phyloP scores from a whole-genome alignment of 2,329 filamentous ascomycete genomes.

The Sclerotinia minor region DNA sequence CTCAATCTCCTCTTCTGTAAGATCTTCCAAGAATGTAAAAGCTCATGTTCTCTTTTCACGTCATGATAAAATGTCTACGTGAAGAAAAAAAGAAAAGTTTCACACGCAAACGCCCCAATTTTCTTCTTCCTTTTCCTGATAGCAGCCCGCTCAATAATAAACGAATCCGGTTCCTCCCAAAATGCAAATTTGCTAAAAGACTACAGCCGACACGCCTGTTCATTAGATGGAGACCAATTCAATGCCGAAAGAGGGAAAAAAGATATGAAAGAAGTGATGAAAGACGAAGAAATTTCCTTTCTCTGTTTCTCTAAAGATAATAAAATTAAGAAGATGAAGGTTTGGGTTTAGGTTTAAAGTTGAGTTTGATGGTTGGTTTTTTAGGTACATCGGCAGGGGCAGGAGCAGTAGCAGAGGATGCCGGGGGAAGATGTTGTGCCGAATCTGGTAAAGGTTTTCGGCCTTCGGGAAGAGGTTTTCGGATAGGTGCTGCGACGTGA shows the following conservation, averaged over 20 bases:
- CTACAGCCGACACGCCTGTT: conserved; percentile 31
- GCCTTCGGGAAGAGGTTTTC: conserved; percentile 32
- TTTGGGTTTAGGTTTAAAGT: conserved; percentile 27
- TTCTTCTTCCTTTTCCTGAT: conserved; percentile 9
- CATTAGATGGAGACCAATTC: conserved; percentile 35
- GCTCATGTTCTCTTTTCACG: neutral
- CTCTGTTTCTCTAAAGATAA: conserved; percentile 9
- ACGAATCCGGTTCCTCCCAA: no score
- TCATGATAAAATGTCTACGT: neutral
- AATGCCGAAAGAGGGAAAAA: conserved; percentile 21
- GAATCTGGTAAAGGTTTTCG: conserved; percentile 28
- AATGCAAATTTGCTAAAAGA: conserved; percentile 19
- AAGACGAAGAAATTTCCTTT: neutral
- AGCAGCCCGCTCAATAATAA: neutral
- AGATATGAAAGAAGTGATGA: neutral
- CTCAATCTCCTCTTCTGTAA: neutral
- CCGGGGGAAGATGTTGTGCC: neutral
- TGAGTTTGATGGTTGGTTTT: conserved; percentile 25
- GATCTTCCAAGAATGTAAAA: neutral
- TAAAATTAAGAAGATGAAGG: conserved; percentile 18
- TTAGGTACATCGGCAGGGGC: conserved; percentile 7
- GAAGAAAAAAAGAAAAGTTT: neutral
- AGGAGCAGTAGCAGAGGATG: neutral
- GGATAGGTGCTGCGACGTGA: conserved; percentile 5
- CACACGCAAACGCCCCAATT: conserved; percentile 1